phyloP scores from a whole-genome alignment of 805 yeast genomes.

The Sugiyamaella marilandica region DNA sequence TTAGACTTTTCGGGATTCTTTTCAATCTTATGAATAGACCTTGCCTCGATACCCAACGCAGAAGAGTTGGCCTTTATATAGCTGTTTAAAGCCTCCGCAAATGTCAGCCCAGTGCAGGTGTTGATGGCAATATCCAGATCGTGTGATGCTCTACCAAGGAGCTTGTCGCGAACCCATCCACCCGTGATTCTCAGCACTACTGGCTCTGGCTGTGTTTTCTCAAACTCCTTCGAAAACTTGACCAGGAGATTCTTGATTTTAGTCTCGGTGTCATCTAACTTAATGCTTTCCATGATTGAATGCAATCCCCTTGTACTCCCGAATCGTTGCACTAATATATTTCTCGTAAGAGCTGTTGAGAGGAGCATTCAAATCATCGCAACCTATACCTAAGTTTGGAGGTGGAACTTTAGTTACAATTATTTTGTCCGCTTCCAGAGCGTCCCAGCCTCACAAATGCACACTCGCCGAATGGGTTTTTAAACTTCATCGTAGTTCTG shows the following conservation, averaged over 20 bases:
- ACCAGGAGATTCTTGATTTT: constrained; percentile 30
- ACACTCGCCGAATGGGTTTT: too few relatives aligned
- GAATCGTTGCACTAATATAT: background rate
- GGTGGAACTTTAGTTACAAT: too few relatives aligned
- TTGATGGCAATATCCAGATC: constrained; percentile 93
- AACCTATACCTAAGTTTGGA: too few relatives aligned
- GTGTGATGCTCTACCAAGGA: constrained; percentile 71
- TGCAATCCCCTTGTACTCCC: background rate
- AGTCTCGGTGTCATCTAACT: constrained; percentile 29
- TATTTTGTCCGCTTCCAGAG: too few relatives aligned
- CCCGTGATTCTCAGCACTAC: constrained; percentile 80
- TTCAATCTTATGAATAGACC: constrained; percentile 70
- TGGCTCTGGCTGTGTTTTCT: constrained; percentile 19
- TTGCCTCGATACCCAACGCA: constrained; percentile 26
- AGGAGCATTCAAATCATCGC: too few relatives aligned
- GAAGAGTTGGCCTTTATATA: constrained; percentile 36
- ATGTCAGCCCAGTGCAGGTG: constrained; percentile 75
- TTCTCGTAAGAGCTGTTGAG: too few relatives aligned
- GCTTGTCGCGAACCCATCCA: constrained; percentile 97
- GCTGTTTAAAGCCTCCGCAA: constrained; percentile 61
- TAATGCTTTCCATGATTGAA: background rate
- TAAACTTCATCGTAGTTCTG: too few relatives aligned
- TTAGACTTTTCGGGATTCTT: constrained; percentile 94
- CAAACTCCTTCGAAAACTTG: constrained; percentile 27
- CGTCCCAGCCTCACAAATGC: too few relatives aligned